Percentiles rank a stretch among this genome's conserved stretches.
Conservation (phyloP, 495 filamentous ascomycete species). For the Talaromyces proteolyticus region DNA sequence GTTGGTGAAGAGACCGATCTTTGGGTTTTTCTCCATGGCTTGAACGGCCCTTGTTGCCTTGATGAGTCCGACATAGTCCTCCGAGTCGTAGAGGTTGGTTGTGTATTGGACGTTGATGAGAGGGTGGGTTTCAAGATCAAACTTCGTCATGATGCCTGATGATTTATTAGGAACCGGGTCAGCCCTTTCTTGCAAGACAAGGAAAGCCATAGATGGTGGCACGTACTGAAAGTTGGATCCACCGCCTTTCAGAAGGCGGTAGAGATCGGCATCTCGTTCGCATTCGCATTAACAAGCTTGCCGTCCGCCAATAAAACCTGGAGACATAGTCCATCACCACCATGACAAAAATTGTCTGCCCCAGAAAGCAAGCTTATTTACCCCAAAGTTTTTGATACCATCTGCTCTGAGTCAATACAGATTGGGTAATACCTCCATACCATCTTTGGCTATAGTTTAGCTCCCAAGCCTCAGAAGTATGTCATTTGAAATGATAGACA, state of each 20-base stretch:
- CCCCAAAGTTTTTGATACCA: slow-evolving; percentile 12
- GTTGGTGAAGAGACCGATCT: slow-evolving; percentile 15
- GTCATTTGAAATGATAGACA: background rate
- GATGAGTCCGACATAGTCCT: slow-evolving; percentile 1
- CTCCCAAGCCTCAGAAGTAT: background rate
- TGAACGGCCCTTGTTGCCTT: slow-evolving; percentile 2
- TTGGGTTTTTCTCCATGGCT: slow-evolving; percentile 1
- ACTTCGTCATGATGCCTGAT: slow-evolving; percentile 7
- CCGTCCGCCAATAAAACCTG: slow-evolving; percentile 44
- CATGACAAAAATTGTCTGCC: slow-evolving; percentile 31
- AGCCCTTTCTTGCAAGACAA: too few species aligned
- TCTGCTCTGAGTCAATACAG: slow-evolving; percentile 11
- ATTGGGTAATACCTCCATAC: slow-evolving; percentile 1
- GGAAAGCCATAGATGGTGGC: too few species aligned
- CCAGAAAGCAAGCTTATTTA: slow-evolving; percentile 3
- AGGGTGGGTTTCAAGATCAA: slow-evolving; percentile 4
- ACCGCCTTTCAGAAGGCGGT: slow-evolving; percentile 23
- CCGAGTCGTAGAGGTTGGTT: background rate
- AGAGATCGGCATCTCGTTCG: slow-evolving; percentile 19
- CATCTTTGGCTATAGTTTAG: background rate
- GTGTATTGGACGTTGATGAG: slow-evolving; percentile 3
- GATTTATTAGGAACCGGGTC: background rate
- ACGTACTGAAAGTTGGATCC: slow-evolving; percentile 21
- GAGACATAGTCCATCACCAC: slow-evolving; percentile 35
- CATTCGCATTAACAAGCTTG: slow-evolving; percentile 35